A percentile compares a stretch with the other conserved stretches of the same genome.
Conservation (phyloP, 805 yeast genomes). For the Kuraishia borneana region DNA sequence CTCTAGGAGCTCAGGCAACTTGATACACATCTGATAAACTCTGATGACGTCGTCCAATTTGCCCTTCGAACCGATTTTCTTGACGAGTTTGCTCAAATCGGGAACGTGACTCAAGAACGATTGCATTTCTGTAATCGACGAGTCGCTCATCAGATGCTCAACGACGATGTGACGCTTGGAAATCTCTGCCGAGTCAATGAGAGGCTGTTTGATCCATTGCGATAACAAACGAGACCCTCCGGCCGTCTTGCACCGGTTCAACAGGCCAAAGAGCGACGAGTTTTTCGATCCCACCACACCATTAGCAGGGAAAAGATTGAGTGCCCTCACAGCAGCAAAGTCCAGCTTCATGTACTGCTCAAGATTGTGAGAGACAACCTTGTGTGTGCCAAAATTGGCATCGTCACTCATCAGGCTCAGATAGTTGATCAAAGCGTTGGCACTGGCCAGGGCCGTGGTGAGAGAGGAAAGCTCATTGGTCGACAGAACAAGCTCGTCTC, state of each 20-base stretch:
- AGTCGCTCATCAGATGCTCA: constrained; percentile 59
- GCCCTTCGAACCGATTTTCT: constrained; percentile 47
- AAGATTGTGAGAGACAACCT: constrained; percentile 57
- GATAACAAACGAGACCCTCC: constrained; percentile 85
- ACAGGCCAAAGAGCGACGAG: constrained; percentile 63
- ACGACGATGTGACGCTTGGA: constrained; percentile 64
- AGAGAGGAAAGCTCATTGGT: constrained; percentile 42
- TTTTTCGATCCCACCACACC: constrained; percentile 27
- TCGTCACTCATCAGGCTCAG: constrained; percentile 52
- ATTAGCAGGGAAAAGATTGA: constrained; percentile 68
- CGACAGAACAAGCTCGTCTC: constrained; percentile 40
- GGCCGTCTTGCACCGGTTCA: constrained; percentile 79
- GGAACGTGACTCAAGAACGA: constrained; percentile 68
- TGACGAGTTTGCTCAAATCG: constrained; percentile 66
- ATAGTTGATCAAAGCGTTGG: constrained; percentile 60
- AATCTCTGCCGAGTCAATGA: constrained; percentile 53
- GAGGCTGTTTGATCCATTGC: constrained; percentile 95
- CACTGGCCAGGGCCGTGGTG: constrained; percentile 44
- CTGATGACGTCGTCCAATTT: constrained; percentile 83
- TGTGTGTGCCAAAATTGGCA: constrained; percentile 39
- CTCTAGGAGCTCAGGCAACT: constrained; percentile 58
- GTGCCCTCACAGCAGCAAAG: constrained; percentile 78
- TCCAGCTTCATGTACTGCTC: constrained; percentile 84
- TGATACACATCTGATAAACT: constrained; percentile 67
- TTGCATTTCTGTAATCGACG: constrained; percentile 54